These are phyloP conservation scores for Aspergillus nomiae DNA, from an alignment of 2,329 filamentous ascomycete genomes.

Conservation along the genomic window DNA sequence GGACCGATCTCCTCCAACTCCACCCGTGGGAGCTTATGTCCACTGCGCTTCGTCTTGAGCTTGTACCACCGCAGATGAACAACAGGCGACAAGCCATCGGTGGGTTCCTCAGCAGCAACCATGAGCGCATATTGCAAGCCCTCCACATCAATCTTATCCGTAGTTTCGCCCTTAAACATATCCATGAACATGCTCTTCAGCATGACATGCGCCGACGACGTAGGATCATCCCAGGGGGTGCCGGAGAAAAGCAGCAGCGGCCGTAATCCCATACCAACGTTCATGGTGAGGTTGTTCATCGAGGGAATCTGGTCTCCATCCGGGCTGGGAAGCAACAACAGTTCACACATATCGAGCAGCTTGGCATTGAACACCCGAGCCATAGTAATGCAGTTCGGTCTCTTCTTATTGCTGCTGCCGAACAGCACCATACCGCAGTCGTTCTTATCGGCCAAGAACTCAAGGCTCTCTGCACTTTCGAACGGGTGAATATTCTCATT, in stretches of 20 bases:
- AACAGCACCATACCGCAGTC: conserved; percentile 85
- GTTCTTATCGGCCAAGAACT: conserved; percentile 97
- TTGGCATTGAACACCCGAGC: conserved; percentile 82
- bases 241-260: conserved; percentile 92
- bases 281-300: conserved; percentile 60
- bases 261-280: conserved; percentile 74
- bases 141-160: conserved; percentile 87
- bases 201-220: conserved; percentile 76
- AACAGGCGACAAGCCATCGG: conserved; percentile 42
- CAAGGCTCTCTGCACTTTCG: conserved; percentile 81
- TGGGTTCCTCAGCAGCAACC: conserved; percentile 71
- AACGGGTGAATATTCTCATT: conserved; percentile 89
- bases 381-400: conserved; percentile 86
- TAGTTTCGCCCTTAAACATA: conserved; percentile 82
- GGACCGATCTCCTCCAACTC: conserved; percentile 96
- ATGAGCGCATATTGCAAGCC: conserved; percentile 89
- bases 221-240: conserved; percentile 80
- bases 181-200: conserved; percentile 87
- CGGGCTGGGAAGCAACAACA: conserved; percentile 74
- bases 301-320: conserved; percentile 46
- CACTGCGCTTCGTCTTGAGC: conserved; percentile 81
- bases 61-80: conserved; percentile 78
- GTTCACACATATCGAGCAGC: conserved; percentile 91
- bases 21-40: conserved; percentile 83
- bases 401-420: conserved; percentile 85